These are phyloP conservation scores for Ustilago hordei DNA, from an alignment of 1,284 basidiomycete genomes.

Conservation along the genomic window DNA sequence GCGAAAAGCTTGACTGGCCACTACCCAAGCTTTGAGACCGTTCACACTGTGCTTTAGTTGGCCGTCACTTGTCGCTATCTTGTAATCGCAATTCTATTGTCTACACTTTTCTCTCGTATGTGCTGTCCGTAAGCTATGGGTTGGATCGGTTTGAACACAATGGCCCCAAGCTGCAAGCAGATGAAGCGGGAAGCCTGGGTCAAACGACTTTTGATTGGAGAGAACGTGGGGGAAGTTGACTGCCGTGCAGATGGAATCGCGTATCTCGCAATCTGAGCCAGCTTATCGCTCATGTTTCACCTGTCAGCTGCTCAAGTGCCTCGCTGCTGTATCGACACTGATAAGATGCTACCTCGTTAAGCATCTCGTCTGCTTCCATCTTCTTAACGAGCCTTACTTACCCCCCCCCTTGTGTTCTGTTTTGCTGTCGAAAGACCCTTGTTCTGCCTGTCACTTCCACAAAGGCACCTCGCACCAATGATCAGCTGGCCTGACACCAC, in stretches of 20 bases:
- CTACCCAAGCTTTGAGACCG: conserved; percentile 20
- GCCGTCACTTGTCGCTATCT: neutral
- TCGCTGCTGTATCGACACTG: neutral
- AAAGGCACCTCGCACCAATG: neutral
- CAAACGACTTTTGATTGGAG: neutral
- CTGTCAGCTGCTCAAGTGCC: conserved; percentile 1
- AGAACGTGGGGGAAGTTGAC: neutral
- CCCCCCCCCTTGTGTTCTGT: neutral
- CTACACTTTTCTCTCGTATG: neutral
- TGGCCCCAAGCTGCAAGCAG: too few relatives aligned
- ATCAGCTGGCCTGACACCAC: neutral
- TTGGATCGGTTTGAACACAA: too few relatives aligned
- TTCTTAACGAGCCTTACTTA: neutral
- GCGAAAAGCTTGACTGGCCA: conserved; percentile 26
- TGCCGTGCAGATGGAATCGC: neutral
- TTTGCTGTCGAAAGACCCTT: conserved; percentile 5
- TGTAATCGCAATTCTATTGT: neutral
- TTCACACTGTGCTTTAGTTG: neutral
- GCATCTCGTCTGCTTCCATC: neutral
- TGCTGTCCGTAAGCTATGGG: too few relatives aligned
- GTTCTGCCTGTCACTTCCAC: neutral
- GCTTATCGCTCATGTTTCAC: conserved; percentile 7
- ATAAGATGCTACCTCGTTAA: conserved; percentile 25
- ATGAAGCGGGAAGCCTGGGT: too few relatives aligned
- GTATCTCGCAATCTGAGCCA: neutral